A percentile compares a stretch with the other conserved stretches of the same genome.
Evolutionary conservation across 768 basidiomycete genomes (phyloP).

Genomic region (Pisolithus tinctorius): DNA sequence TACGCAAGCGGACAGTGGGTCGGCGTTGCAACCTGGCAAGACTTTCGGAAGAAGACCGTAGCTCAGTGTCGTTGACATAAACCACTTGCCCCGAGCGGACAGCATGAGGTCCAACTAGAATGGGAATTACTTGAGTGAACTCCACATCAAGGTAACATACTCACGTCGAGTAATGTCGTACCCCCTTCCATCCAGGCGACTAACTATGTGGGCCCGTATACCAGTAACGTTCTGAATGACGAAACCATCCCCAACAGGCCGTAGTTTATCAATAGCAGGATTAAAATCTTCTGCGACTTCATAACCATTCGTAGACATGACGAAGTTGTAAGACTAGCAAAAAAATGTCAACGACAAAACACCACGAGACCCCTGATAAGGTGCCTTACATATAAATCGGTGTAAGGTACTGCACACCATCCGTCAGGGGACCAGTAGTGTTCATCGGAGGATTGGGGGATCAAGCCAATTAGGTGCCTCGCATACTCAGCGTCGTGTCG

Average conservation of each 20-base stretch:
- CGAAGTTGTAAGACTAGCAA: conserved; percentile 71
- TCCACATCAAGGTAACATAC: conserved; percentile 19
- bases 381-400: conserved; percentile 60
- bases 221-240: conserved; percentile 73
- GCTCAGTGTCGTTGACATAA: conserved; percentile 64
- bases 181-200: conserved; percentile 74
- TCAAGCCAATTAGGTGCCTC: conserved; percentile 55
- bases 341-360: neutral
- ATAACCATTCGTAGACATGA: conserved; percentile 56
- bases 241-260: conserved; percentile 58
- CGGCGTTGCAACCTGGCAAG: conserved; percentile 10
- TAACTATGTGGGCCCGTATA: conserved; percentile 70
- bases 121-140: conserved; percentile 2
- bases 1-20: conserved; percentile 50
- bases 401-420: conserved; percentile 66
- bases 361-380: neutral
- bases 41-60: conserved; percentile 31
- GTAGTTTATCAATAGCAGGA: conserved; percentile 62
- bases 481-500: conserved; percentile 79
- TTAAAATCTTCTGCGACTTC: conserved; percentile 58
- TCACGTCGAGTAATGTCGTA: conserved; percentile 81
- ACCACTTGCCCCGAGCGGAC: conserved; percentile 78
- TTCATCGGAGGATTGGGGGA: conserved; percentile 43
- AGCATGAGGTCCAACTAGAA: conserved; percentile 71
- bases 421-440: conserved; percentile 61